Conservation (phyloP, 2,329 filamentous ascomycete genomes). For the Neonectria ditissima region DNA sequence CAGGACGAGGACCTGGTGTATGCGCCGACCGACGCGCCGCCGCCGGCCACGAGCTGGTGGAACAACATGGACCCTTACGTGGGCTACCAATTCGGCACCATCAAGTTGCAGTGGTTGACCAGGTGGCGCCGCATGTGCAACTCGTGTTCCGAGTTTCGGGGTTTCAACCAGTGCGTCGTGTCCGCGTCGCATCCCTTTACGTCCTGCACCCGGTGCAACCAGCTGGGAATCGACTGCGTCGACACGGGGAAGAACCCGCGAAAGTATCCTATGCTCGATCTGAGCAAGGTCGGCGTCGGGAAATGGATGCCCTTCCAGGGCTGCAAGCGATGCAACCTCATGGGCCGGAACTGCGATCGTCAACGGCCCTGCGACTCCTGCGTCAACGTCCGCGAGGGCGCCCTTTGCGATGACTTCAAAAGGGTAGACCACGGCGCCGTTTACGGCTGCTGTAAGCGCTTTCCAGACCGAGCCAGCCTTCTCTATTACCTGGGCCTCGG, state of each 20-base stretch:
- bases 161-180: slow-evolving; percentile 21
- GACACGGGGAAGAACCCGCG: neutral
- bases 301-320: slow-evolving; percentile 40
- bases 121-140: slow-evolving; percentile 31
- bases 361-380: slow-evolving; percentile 55
- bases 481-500: slow-evolving; percentile 52
- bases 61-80: neutral
- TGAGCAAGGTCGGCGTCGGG: slow-evolving; percentile 50
- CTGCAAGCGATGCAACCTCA: slow-evolving; percentile 42
- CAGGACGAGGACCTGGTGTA: slow-evolving; percentile 13
- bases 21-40: neutral
- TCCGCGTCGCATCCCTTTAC: slow-evolving; percentile 14
- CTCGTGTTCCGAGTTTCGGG: slow-evolving; percentile 14
- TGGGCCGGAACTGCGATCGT: slow-evolving; percentile 48
- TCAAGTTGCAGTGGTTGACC: slow-evolving; percentile 12
- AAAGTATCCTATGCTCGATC: slow-evolving; percentile 43
- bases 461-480: slow-evolving; percentile 31
- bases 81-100: neutral
- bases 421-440: neutral
- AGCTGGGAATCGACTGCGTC: slow-evolving; percentile 48
- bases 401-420: slow-evolving; percentile 23
- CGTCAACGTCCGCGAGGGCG: slow-evolving; percentile 7
- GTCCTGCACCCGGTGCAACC: slow-evolving; percentile 43
- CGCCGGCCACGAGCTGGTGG: neutral
- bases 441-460: slow-evolving; percentile 18